phyloP scores from a whole-genome alignment of 2,329 filamentous ascomycete species.

The Stagonosporopsis vannaccii region DNA sequence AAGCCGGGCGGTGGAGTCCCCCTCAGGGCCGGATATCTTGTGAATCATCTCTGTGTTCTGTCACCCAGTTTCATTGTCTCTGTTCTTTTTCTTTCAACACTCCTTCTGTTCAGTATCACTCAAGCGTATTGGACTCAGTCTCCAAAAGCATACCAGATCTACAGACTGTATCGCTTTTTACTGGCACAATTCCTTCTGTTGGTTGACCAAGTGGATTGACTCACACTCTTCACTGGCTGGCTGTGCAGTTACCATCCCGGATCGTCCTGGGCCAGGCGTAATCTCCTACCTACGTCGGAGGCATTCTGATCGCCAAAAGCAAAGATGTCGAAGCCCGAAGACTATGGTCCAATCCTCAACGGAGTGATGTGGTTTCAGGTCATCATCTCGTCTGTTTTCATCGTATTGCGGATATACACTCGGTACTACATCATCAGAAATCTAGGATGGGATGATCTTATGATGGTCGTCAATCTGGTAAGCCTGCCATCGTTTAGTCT shows the following conservation, averaged over 20 bases:
- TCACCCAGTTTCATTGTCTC: neutral
- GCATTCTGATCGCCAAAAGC: neutral
- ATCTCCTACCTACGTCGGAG: neutral
- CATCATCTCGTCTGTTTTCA: conserved; percentile 32
- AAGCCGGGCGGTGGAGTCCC: conserved; percentile 4
- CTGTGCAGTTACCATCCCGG: neutral
- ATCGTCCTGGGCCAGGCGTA: neutral
- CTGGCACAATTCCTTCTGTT: neutral
- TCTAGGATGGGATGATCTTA: conserved; percentile 40
- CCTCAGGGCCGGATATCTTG: neutral
- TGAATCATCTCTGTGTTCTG: neutral
- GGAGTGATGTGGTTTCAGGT: conserved; percentile 45
- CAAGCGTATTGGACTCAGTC: neutral
- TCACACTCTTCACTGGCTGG: neutral
- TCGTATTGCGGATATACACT: conserved; percentile 39
- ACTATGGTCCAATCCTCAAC: conserved; percentile 35
- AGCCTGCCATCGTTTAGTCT: neutral
- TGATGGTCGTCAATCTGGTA: conserved; percentile 41
- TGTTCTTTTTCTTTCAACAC: neutral
- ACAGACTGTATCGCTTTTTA: neutral
- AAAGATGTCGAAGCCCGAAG: conserved; percentile 29
- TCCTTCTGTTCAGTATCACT: neutral
- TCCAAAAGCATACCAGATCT: too few species aligned
- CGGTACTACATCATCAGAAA: conserved; percentile 36
- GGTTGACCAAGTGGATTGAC: neutral